Evolutionary conservation across 345 rosid species (phyloP), one percentile per base, ranked within the genome.

Genomic region (Citrus trifoliata): DNA sequence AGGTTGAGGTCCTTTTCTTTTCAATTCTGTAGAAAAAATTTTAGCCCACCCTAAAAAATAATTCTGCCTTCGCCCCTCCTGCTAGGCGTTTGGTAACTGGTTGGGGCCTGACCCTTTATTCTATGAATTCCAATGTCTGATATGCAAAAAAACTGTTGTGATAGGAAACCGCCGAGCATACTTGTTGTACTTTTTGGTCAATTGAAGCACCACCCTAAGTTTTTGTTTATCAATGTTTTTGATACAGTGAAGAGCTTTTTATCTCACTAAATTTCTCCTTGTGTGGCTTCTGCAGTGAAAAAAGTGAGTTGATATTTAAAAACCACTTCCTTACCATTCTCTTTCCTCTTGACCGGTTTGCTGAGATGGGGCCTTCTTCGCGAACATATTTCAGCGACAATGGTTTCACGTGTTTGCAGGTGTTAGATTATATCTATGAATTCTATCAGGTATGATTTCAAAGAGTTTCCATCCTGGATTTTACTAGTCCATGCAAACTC

Each of bases 321-420:
- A 85, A 86, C 85, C 89, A 85, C 78, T 90, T 96, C 78, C 91
- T 96, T 42, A 96, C 97, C 67, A 85, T 96, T 78, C 87, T 94
- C 12, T 91, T 86, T 81, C 99, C 99, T 0, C 13, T 89, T 5
- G 99, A 96, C 67, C 93, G 95, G 80, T 96, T 91, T 76, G 86
- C 97, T 19, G 99, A 94, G 85, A 91, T 92, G 88, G 97, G 99
- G 35, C 99, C 94, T 81, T 92, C 97, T 67, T 92, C 97, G 24
- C 85, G 89, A 80, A 91, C 98, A 1, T 94, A 89, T 89, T 96
- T 96, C 90, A 88, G 97, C 28, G 79, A 86, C 60, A 87, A 80
- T 35, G 97, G 99, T 63, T 95, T 93, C 79, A 91, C 92, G 4
- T 89, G 98, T 86, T 78, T 90, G 75, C 90, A 90, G 89, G 88